phyloP scores from a whole-genome alignment of 2,329 filamentous ascomycete genomes.

The Exophiala bonariae region DNA sequence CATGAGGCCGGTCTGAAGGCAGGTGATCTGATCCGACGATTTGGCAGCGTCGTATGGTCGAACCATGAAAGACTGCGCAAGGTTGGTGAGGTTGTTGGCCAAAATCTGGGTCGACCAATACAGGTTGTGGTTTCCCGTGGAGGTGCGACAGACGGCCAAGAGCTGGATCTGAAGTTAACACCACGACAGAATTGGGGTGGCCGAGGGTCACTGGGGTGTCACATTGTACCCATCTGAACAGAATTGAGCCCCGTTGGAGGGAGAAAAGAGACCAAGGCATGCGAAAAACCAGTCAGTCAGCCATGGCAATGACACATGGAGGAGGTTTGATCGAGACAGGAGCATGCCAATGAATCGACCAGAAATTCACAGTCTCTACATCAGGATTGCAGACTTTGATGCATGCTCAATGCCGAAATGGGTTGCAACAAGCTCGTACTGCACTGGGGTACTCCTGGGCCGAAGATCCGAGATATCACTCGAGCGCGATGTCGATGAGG shows the following conservation, averaged over 20 bases:
- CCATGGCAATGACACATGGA: no score
- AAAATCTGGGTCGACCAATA: constrained; percentile 72
- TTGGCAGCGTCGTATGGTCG: constrained; percentile 77
- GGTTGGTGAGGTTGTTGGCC: constrained; percentile 85
- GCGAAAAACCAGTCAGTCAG: no score
- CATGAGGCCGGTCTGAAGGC: constrained; percentile 75
- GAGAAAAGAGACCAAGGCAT: not conserved
- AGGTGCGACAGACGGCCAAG: constrained; percentile 30
- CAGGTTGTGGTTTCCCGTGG: constrained; percentile 22
- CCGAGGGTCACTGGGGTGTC: constrained; percentile 83
- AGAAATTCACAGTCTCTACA: no score
- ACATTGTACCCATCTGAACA: constrained; percentile 74
- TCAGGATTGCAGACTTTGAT: no score
- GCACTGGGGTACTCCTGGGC: no score
- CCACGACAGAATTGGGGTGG: constrained; percentile 87
- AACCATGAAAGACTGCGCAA: constrained; percentile 86
- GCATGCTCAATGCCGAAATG: no score
- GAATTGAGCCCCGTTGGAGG: no score
- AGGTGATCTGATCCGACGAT: constrained; percentile 79
- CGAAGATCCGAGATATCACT: no score
- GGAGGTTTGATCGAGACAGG: no score
- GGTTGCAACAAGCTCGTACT: no score
- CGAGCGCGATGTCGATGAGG: no score
- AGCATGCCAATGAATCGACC: no score
- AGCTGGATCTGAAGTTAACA: constrained; percentile 70